Percentiles rank a stretch among this genome's conserved stretches.
Conservation (phyloP, 139 green algal genomes). For the Limnomonas spitsbergensis region DNA sequence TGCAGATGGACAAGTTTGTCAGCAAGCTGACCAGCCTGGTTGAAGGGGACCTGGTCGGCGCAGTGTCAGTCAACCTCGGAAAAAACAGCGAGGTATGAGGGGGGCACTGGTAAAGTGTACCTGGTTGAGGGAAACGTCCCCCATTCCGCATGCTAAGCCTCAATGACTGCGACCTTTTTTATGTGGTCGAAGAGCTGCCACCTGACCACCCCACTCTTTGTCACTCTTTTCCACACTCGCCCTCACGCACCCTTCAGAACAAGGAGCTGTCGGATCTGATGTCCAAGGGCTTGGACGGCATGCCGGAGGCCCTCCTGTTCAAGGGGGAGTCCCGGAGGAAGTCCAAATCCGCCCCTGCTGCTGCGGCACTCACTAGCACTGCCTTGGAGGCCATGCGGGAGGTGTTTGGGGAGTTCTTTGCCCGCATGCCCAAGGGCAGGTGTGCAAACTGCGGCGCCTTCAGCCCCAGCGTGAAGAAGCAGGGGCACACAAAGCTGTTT, state of each 20-base stretch:
- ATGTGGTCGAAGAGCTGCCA: no score
- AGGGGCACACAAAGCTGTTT: constrained; percentile 51
- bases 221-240: no score
- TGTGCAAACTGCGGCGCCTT: constrained; percentile 81
- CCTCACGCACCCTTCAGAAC: no score
- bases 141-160: no score
- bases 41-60: constrained; percentile 5
- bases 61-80: constrained; percentile 7
- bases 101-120: neutral
- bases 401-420: constrained; percentile 71
- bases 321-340: no score
- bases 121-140: no score
- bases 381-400: constrained; percentile 60
- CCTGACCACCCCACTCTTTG: no score
- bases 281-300: neutral
- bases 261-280: constrained; percentile 33
- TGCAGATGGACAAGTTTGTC: constrained; percentile 23
- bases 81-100: neutral
- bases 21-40: constrained; percentile 7
- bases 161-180: no score
- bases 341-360: no score
- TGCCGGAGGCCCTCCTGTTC: neutral
- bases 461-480: constrained; percentile 50
- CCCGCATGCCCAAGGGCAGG: constrained; percentile 46
- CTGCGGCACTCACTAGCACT: constrained; percentile 33